Base-by-base conservation (phyloP, 2,329 filamentous ascomycete genomes). In the Dactylellina sp. region DNA sequence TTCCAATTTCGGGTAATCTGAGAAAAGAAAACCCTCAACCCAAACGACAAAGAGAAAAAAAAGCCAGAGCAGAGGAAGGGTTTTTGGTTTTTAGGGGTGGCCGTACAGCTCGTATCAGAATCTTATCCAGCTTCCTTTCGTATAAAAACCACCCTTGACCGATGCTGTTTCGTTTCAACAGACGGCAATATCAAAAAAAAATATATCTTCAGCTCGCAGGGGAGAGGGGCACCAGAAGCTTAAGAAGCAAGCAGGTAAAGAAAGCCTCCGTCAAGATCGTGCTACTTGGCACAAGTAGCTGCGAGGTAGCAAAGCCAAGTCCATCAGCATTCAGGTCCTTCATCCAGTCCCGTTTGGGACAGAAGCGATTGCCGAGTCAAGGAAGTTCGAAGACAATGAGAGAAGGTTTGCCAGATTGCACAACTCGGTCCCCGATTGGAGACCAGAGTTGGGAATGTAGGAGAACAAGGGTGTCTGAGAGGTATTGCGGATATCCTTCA, bases 1-100 rank as follows among this genome's bases (percentile, higher is more conserved):
- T 65, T 61, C 60, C 68, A 65, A 60, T 72, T 60, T 72, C 68
- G 68, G 68, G 68, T 74, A 74, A 72, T 72, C 66, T 72, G 60
- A 60, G 49, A 53, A 62, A 74, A 56, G 61, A 72, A 72, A 72
- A 59, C 60, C 46, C 61, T 62, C 66, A 71, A 56, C 42, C 47
- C 46, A 44, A 24, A 47, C 11, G 16, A 24, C 39, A 59, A 52
- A 44, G 39, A 9, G 56, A 60, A 46, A 40, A 64, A 50, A 18
- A 24, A 56, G 50, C 32, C 28, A 32, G 7, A 47, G 28, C n/a
- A 53, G 40, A 22, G 20, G 18, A 24, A 68, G 59, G 24, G 7
- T 44, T 9, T 32, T 4, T 32, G 9, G 49, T n/a, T 56, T 47
- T 50, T 9, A 46, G 37, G 25, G 46, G 20, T 24, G 46, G 49